A percentile compares a stretch with the other conserved stretches of the same genome.
These are phyloP conservation scores for Ceratocystiopsis minuta DNA, from an alignment of 2,329 filamentous ascomycete genomes.

Conservation along the genomic window DNA sequence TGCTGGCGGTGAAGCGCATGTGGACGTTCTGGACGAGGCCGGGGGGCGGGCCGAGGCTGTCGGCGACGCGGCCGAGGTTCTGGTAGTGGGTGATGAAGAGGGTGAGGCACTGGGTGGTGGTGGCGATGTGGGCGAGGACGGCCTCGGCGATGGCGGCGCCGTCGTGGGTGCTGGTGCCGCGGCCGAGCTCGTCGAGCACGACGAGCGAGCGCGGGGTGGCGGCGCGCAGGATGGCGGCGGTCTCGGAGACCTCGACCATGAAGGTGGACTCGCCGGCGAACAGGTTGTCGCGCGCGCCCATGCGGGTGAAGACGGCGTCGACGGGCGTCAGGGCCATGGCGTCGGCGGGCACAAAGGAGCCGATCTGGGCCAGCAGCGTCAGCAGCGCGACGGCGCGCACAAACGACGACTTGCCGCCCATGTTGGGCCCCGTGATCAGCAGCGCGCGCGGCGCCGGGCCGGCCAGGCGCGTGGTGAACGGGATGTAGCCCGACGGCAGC, in stretches of 20 bases:
- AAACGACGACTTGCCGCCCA: slow-evolving; percentile 98
- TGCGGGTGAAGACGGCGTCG: slow-evolving; percentile 86
- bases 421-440: slow-evolving; percentile 91
- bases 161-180: slow-evolving; percentile 88
- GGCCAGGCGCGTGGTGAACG: slow-evolving; percentile 65
- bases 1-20: slow-evolving; percentile 55
- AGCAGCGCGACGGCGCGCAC: slow-evolving; percentile 85
- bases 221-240: slow-evolving; percentile 73
- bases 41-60: slow-evolving; percentile 35
- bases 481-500: slow-evolving; percentile 72
- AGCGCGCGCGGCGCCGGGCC: slow-evolving; percentile 41
- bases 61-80: slow-evolving; percentile 52
- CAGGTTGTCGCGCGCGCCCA: slow-evolving; percentile 93
- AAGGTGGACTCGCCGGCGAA: slow-evolving; percentile 90
- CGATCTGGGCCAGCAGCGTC: slow-evolving; percentile 83
- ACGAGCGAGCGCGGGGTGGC: slow-evolving; percentile 73
- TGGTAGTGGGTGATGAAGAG: slow-evolving; percentile 99
- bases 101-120: slow-evolving; percentile 56
- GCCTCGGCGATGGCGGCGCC: slow-evolving; percentile 90
- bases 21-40: slow-evolving; percentile 68
- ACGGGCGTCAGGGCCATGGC: slow-evolving; percentile 60
- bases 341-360: slow-evolving; percentile 77
- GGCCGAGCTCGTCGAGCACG: slow-evolving; percentile 84
- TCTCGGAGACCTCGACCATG: slow-evolving; percentile 94
- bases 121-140: slow-evolving; percentile 70